Conservation (phyloP, 192 early-diverging fungal genomes). For the Entomortierella parvispora region DNA sequence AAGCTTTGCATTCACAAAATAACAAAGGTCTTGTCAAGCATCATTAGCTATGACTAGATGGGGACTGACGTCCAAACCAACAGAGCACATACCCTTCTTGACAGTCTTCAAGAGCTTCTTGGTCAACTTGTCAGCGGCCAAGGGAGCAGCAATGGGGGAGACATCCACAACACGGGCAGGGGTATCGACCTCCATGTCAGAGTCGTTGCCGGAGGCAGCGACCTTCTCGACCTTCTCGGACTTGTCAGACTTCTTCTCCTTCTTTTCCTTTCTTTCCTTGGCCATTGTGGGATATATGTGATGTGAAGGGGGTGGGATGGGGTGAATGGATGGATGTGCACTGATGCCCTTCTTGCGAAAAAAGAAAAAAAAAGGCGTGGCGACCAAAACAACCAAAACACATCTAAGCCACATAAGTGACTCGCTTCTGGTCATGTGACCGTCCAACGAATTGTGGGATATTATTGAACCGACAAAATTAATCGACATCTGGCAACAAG, state of each 20-base stretch:
- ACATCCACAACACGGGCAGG: slow-evolving; percentile 64
- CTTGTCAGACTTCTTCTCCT: slow-evolving; percentile 23
- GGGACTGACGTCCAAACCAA: slow-evolving; percentile 53
- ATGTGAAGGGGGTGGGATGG: neutral
- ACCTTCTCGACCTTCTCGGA: slow-evolving; percentile 46
- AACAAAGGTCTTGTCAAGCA: slow-evolving; percentile 9
- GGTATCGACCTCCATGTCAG: slow-evolving; percentile 57
- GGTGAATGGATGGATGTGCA: slow-evolving; percentile 23
- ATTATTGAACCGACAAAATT: too few species aligned
- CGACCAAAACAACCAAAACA: neutral
- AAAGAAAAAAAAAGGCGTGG: neutral
- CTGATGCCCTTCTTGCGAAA: neutral
- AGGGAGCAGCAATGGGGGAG: slow-evolving; percentile 80
- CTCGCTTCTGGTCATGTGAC: neutral
- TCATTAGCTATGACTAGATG: too few species aligned
- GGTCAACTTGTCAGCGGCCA: slow-evolving; percentile 84
- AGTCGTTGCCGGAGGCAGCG: slow-evolving; percentile 48
- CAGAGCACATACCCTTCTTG: slow-evolving; percentile 90
- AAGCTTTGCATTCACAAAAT: neutral
- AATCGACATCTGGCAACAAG: slow-evolving; percentile 54
- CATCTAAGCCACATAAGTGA: too few species aligned
- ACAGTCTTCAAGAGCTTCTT: slow-evolving; percentile 91
- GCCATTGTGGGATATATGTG: slow-evolving; percentile 25
- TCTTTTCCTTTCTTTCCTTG: slow-evolving; percentile 66
- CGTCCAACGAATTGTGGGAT: too few species aligned